Conservation (phyloP, 371 early-diverging fungal genomes). For the Apophysomyces elegans region DNA sequence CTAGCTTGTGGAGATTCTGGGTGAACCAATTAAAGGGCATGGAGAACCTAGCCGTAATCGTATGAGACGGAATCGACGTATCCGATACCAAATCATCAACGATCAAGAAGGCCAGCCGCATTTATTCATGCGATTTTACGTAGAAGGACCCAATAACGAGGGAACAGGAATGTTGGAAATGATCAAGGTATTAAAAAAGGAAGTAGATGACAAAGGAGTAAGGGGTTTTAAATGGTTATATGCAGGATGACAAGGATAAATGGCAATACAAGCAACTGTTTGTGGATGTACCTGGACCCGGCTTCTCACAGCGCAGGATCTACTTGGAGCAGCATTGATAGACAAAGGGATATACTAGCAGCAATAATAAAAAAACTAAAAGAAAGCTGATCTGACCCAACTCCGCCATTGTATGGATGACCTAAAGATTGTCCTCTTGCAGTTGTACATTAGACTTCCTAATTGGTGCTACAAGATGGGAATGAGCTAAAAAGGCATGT, state of each 20-base stretch:
- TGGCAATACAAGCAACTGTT: constrained; percentile 57
- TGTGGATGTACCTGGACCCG: constrained; percentile 54
- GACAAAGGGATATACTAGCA: not conserved
- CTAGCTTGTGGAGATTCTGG: constrained; percentile 24
- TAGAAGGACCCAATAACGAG: constrained; percentile 50
- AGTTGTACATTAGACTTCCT: not conserved
- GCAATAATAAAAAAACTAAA: not conserved
- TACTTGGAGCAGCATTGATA: constrained; percentile 13
- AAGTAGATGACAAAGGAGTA: not conserved
- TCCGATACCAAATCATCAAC: constrained; percentile 44
- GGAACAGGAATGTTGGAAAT: constrained; percentile 53
- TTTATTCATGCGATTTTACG: constrained; percentile 54
- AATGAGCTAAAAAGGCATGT: constrained; percentile 2
- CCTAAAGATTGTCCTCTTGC: no score
- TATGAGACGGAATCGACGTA: constrained; percentile 46
- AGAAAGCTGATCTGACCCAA: no score
- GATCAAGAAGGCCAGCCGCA: constrained; percentile 48
- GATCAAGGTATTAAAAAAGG: constrained; percentile 36
- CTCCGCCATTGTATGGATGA: no score
- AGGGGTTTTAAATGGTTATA: not conserved
- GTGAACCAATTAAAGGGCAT: constrained; percentile 50
- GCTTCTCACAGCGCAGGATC: constrained; percentile 22
- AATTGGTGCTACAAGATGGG: not conserved
- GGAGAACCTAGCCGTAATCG: constrained; percentile 50
- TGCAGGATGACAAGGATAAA: constrained; percentile 38